These are phyloP conservation scores for Trapa incisa DNA, from an alignment of 345 rosid species.

Conservation along the genomic window DNA sequence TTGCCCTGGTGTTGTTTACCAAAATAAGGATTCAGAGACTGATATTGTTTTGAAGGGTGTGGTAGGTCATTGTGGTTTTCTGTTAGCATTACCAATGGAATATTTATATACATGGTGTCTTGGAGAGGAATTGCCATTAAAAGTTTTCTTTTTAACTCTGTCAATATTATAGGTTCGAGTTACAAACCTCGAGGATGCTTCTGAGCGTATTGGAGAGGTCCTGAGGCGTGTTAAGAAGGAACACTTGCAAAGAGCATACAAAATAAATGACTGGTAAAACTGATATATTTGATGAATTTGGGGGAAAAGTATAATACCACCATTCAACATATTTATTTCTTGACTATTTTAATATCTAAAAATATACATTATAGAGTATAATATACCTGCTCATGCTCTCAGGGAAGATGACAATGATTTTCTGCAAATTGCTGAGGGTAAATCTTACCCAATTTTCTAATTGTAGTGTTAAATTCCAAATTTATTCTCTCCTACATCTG, in stretches of 20 bases:
- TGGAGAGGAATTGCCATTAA: too few relatives aligned
- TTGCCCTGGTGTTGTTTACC: constrained; percentile 97
- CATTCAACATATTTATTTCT: not conserved
- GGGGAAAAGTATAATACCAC: not conserved
- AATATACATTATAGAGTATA: not conserved
- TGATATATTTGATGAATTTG: not conserved
- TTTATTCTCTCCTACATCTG: not conserved
- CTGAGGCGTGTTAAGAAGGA: constrained; percentile 79
- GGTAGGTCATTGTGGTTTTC: constrained; percentile 37
- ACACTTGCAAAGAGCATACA: constrained; percentile 80
- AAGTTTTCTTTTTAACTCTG: not conserved
- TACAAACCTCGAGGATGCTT: constrained; percentile 74
- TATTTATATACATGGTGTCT: too few relatives aligned
- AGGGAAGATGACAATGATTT: constrained; percentile 84
- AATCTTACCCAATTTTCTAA: not conserved
- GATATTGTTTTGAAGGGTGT: constrained; percentile 93
- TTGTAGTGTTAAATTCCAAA: not conserved
- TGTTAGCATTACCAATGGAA: too few relatives aligned
- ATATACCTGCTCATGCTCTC: constrained; percentile 12
- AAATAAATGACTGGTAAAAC: constrained; percentile 60
- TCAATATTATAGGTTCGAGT: constrained; percentile 46
- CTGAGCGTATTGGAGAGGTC: constrained; percentile 86
- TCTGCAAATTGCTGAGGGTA: constrained; percentile 70
- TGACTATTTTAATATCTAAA: not conserved
- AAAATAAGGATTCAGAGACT: constrained; percentile 74